Conservation (phyloP, 768 basidiomycete genomes). For the Polyporus arcularius region DNA sequence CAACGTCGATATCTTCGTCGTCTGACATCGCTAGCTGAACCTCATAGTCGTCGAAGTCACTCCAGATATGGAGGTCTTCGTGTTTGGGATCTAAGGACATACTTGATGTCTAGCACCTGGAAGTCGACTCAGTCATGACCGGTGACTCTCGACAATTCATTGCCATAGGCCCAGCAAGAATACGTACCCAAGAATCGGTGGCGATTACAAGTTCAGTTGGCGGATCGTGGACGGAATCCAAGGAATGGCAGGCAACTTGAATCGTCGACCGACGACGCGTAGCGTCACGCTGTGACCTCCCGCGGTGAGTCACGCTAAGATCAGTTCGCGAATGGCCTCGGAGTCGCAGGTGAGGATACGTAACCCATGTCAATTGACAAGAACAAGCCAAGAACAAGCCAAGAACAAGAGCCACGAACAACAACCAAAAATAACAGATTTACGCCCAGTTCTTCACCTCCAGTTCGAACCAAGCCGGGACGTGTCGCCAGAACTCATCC, state of each 20-base stretch:
- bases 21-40: constrained; percentile 1
- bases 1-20: background rate
- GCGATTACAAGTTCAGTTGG: background rate
- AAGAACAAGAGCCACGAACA: no score
- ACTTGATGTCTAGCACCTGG: no score
- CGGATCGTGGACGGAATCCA: no score
- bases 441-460: constrained; percentile 41
- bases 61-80: background rate
- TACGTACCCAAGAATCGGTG: no score
- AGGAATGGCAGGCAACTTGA: background rate
- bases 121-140: no score
- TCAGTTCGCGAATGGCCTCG: background rate
- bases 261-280: constrained; percentile 5
- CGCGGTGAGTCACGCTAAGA: constrained; percentile 13
- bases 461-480: constrained; percentile 69
- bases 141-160: no score
- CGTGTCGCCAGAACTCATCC: constrained; percentile 62
- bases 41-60: background rate
- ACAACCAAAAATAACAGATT: background rate
- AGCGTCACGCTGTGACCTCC: constrained; percentile 13
- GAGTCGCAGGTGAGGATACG: background rate
- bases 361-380: background rate
- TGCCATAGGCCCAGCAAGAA: no score
- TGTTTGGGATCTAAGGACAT: no score
- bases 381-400: background rate